Conservation (phyloP, 208 protist genomes). For the Leishmania guyanensis region DNA sequence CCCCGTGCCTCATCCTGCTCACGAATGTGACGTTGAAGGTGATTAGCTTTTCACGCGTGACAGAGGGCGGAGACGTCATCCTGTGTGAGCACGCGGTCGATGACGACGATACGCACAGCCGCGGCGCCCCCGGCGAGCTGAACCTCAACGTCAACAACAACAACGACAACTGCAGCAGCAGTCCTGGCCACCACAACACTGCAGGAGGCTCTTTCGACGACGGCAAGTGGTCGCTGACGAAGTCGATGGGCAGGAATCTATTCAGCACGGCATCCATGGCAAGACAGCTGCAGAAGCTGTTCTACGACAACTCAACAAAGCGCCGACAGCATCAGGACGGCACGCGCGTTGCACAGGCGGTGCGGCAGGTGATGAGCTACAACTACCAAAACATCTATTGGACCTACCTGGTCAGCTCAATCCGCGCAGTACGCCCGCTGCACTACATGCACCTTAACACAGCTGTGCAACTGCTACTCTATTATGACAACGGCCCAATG, state of each 20-base stretch:
- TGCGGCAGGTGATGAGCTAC: constrained; percentile 73
- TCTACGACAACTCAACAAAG: constrained; percentile 47
- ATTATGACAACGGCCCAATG: constrained; percentile 75
- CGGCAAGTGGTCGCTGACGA: neutral
- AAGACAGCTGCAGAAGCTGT: constrained; percentile 72
- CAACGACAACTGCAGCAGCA: constrained; percentile 11
- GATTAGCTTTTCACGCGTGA: constrained; percentile 77
- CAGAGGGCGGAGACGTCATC: constrained; percentile 79
- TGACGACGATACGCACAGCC: constrained; percentile 13
- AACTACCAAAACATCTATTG: constrained; percentile 78
- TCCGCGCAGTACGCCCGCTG: constrained; percentile 62
- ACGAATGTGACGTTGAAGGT: constrained; percentile 69
- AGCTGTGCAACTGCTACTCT: constrained; percentile 67
- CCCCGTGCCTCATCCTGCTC: constrained; percentile 83
- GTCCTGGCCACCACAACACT: neutral
- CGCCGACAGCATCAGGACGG: constrained; percentile 67
- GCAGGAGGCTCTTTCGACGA: neutral
- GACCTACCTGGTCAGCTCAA: constrained; percentile 56
- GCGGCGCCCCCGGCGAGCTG: constrained; percentile 10
- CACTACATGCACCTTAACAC: constrained; percentile 91
- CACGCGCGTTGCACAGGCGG: constrained; percentile 77
- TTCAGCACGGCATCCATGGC: constrained; percentile 53
- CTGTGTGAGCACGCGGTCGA: constrained; percentile 56
- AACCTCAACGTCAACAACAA: neutral
- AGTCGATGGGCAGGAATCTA: constrained; percentile 27